Evolutionary conservation across 1,139 yeast genomes (phyloP).

Genomic region (Geotrichum siamense): DNA sequence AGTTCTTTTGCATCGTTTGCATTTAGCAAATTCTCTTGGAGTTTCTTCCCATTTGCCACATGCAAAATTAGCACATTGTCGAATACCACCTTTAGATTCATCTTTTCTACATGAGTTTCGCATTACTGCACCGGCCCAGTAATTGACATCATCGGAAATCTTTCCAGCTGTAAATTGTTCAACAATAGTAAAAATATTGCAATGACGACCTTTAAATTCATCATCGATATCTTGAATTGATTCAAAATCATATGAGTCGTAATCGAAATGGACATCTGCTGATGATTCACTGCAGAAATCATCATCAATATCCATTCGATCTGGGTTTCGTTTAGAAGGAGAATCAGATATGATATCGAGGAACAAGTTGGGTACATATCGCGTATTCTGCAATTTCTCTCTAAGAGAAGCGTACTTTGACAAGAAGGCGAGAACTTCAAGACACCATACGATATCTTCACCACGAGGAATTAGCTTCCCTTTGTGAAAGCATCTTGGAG

Average conservation of each 20-base stretch:
- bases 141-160: constrained; percentile 67
- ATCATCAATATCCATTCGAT: constrained; percentile 24
- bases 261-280: constrained; percentile 38
- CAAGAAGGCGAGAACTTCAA: constrained; percentile 84
- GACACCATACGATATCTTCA: constrained; percentile 90
- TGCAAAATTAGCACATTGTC: constrained; percentile 89
- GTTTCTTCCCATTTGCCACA: constrained; percentile 95
- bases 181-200: constrained; percentile 81
- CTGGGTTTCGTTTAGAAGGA: constrained; percentile 18
- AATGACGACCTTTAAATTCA: constrained; percentile 41
- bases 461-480: constrained; percentile 81
- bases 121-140: constrained; percentile 97
- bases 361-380: constrained; percentile 46
- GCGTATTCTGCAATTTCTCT: constrained; percentile 64
- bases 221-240: constrained; percentile 41
- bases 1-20: constrained; percentile 88
- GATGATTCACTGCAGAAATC: constrained; percentile 16
- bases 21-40: constrained; percentile 90
- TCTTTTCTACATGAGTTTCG: constrained; percentile 90
- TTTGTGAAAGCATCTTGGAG: constrained; percentile 52
- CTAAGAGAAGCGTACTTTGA: constrained; percentile 84
- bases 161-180: constrained; percentile 79
- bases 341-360: constrained; percentile 33
- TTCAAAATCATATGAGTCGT: constrained; percentile 50
- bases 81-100: constrained; percentile 77